phyloP scores from a whole-genome alignment of 1,284 basidiomycete genomes.

The Cryptococcus maquisensis region DNA sequence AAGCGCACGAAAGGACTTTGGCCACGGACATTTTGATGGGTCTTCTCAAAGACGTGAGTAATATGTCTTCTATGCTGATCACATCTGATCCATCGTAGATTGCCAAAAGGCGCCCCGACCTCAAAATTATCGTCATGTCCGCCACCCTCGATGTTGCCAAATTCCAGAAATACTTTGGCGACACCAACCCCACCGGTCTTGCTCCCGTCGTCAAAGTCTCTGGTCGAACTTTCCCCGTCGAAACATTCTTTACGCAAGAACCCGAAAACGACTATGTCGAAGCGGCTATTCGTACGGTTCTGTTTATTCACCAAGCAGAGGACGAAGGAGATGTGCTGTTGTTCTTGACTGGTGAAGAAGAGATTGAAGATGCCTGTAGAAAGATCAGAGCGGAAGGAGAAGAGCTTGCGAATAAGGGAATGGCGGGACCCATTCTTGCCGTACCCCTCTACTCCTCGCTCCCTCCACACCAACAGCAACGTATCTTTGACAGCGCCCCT shows the following conservation, averaged over 20 bases:
- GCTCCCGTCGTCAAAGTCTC: conserved; percentile 95
- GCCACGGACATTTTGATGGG: conserved; percentile 99
- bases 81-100: conserved; percentile 52
- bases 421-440: conserved; percentile 80
- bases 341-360: conserved; percentile 97
- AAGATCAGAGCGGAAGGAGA: conserved; percentile 90
- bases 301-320: conserved; percentile 97
- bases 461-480: conserved; percentile 87
- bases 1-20: conserved; percentile 96
- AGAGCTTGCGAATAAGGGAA: conserved; percentile 64
- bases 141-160: conserved; percentile 96
- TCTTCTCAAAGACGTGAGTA: conserved; percentile 57
- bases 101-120: conserved; percentile 73
- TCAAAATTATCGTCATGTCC: conserved; percentile 98
- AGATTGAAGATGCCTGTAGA: conserved; percentile 94
- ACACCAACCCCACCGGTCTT: conserved; percentile 51
- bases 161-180: conserved; percentile 92
- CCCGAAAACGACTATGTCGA: conserved; percentile 97
- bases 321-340: conserved; percentile 88
- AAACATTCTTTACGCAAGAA: conserved; percentile 90
- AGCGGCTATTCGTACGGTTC: conserved; percentile 90
- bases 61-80: not conserved
- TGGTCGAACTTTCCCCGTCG: conserved; percentile 92
- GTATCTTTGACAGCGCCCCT: conserved; percentile 88
- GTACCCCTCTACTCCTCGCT: conserved; percentile 92